Evolutionary conservation across 2,329 filamentous ascomycete genomes (phyloP).

Genomic region (Verticillium klebahnii): DNA sequence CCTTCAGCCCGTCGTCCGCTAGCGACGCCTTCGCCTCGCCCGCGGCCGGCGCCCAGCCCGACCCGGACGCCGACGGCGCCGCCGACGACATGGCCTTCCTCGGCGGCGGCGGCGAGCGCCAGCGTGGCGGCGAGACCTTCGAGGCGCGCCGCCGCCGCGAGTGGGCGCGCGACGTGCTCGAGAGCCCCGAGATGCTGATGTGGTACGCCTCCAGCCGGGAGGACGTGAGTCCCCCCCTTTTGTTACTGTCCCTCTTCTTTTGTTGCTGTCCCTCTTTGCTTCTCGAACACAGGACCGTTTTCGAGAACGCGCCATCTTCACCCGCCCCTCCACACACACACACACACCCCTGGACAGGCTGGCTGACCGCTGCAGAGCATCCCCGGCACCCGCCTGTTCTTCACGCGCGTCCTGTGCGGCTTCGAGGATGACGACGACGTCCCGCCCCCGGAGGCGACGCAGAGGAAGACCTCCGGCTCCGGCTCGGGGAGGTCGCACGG

Average conservation of each 20-base stretch:
- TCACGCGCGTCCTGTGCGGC: conserved; percentile 52
- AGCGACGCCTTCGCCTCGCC: conserved; percentile 16
- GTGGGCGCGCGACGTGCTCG: conserved; percentile 49
- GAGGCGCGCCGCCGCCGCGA: conserved; percentile 37
- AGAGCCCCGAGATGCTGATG: conserved; percentile 54
- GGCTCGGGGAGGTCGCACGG: background rate
- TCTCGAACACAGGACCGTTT: background rate
- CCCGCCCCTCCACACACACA: no score
- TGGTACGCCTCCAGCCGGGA: conserved; percentile 51
- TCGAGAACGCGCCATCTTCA: background rate
- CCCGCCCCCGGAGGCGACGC: conserved; percentile 9
- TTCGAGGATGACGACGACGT: conserved; percentile 27
- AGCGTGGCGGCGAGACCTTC: conserved; percentile 31
- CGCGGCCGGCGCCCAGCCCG: conserved; percentile 13
- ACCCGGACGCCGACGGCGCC: background rate
- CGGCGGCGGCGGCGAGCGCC: background rate
- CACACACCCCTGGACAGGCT: no score
- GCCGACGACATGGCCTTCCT: background rate
- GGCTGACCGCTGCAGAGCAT: conserved; percentile 39
- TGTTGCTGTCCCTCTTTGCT: background rate
- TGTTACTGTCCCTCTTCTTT: background rate
- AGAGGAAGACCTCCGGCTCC: conserved; percentile 7
- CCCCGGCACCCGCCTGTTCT: conserved; percentile 50
- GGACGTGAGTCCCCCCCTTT: conserved; percentile 38
- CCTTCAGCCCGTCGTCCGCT: conserved; percentile 33